A percentile compares a stretch with the other conserved stretches of the same genome.
These are phyloP conservation scores for Nakaseomyces kungkrabaensis DNA, from an alignment of 1,139 yeast species.

Conservation along the genomic window DNA sequence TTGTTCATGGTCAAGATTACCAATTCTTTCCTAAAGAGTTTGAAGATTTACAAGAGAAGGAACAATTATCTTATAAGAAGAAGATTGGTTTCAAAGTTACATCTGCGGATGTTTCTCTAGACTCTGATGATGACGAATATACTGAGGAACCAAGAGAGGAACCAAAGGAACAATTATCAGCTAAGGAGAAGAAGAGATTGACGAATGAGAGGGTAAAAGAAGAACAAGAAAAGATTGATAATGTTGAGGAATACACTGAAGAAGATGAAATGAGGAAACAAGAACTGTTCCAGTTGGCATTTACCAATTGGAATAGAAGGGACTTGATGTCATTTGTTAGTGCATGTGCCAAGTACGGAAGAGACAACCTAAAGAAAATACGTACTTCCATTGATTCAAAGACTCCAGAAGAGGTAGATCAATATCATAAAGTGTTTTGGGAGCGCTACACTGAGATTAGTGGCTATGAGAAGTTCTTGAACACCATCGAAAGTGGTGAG, in stretches of 20 bases:
- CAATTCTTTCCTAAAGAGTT: constrained; percentile 74
- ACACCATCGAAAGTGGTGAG: constrained; percentile 86
- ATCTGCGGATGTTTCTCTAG: constrained; percentile 35
- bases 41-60: constrained; percentile 59
- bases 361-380: constrained; percentile 50
- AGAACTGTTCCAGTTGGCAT: constrained; percentile 52
- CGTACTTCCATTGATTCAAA: constrained; percentile 61
- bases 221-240: constrained; percentile 60
- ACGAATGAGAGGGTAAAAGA: constrained; percentile 38
- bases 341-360: constrained; percentile 71
- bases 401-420: constrained; percentile 55
- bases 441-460: constrained; percentile 58
- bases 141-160: constrained; percentile 28
- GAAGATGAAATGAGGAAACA: constrained; percentile 64
- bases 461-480: constrained; percentile 74
- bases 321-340: constrained; percentile 83
- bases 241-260: constrained; percentile 62
- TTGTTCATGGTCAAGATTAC: constrained; percentile 67
- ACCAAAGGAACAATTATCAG: constrained; percentile 24
- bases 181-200: constrained; percentile 18
- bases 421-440: constrained; percentile 71
- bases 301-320: constrained; percentile 73
- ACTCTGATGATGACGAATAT: constrained; percentile 25
- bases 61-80: constrained; percentile 66
- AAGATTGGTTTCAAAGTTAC: constrained; percentile 64